phyloP scores from a whole-genome alignment of 139 green algal species.

The Chlorella sorokiniana region DNA sequence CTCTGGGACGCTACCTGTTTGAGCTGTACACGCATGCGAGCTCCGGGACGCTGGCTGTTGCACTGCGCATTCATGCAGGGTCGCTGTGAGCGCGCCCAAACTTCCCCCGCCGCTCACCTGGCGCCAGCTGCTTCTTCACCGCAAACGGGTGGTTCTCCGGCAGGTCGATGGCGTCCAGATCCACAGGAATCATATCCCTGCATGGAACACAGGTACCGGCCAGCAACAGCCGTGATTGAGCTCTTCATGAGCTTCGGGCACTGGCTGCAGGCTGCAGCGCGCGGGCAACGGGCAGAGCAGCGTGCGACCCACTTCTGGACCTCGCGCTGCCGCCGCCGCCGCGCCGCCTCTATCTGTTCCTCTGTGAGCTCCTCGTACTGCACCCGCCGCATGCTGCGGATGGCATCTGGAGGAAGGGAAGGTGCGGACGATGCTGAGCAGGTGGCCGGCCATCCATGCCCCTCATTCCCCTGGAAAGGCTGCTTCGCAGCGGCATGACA shows the following conservation, averaged over 20 bases:
- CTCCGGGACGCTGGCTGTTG: too few relatives aligned
- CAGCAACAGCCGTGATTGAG: too few relatives aligned
- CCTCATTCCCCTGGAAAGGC: too few relatives aligned
- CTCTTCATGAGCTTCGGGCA: too few relatives aligned
- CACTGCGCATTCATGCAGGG: constrained; percentile 15
- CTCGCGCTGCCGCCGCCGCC: constrained; percentile 56
- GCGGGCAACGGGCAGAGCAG: neutral
- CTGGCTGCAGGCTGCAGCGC: too few relatives aligned
- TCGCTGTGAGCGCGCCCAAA: neutral
- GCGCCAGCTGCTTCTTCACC: constrained; percentile 60
- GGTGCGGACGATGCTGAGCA: too few relatives aligned
- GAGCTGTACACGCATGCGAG: too few relatives aligned
- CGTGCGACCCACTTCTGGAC: constrained; percentile 38
- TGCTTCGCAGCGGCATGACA: too few relatives aligned
- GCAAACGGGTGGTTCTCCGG: constrained; percentile 87
- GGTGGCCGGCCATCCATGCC: neutral
- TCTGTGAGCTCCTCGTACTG: constrained; percentile 66
- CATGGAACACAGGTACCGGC: neutral
- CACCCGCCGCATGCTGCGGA: constrained; percentile 72
- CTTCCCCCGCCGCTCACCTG: neutral
- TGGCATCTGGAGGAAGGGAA: constrained; percentile 48
- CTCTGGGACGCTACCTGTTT: too few relatives aligned
- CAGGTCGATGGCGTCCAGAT: constrained; percentile 74
- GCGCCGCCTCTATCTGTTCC: constrained; percentile 68
- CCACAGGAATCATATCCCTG: constrained; percentile 28